phyloP scores from a whole-genome alignment of 148 eudicot species.

The Vaccinium corymbosum region DNA sequence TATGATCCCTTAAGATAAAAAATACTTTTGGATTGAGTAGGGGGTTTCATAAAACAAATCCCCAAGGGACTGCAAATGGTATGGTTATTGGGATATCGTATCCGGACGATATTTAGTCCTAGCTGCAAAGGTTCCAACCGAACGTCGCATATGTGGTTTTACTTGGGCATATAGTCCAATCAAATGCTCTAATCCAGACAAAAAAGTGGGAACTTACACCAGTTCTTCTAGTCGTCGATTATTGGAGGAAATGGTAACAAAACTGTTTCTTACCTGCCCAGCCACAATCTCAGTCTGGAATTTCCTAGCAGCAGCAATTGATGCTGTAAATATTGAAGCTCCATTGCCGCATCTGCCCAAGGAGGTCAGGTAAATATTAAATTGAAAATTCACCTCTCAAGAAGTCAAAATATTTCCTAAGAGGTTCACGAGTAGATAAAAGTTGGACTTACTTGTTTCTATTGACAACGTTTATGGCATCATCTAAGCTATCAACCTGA shows the following conservation, averaged over 20 bases:
- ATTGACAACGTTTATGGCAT: constrained; percentile 56
- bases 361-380: constrained; percentile 10
- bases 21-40: neutral
- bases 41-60: neutral
- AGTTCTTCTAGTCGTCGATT: neutral
- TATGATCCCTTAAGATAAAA: neutral
- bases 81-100: neutral
- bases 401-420: neutral
- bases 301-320: constrained; percentile 54
- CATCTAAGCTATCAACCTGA: constrained; percentile 62
- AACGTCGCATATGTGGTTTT: neutral
- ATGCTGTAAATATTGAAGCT: constrained; percentile 61
- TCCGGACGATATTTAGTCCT: neutral
- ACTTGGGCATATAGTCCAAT: neutral
- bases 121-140: neutral
- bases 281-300: constrained; percentile 59
- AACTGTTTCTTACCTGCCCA: constrained; percentile 44
- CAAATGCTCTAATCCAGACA: neutral
- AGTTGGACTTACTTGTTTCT: constrained; percentile 38
- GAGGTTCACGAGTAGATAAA: neutral
- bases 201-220: neutral
- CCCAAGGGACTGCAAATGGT: neutral
- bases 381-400: neutral
- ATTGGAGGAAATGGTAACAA: neutral
- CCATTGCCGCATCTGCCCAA: constrained; percentile 49